These are phyloP conservation scores for Lasiodiplodia citricola DNA, from an alignment of 2,329 filamentous ascomycete species.

Conservation along the genomic window DNA sequence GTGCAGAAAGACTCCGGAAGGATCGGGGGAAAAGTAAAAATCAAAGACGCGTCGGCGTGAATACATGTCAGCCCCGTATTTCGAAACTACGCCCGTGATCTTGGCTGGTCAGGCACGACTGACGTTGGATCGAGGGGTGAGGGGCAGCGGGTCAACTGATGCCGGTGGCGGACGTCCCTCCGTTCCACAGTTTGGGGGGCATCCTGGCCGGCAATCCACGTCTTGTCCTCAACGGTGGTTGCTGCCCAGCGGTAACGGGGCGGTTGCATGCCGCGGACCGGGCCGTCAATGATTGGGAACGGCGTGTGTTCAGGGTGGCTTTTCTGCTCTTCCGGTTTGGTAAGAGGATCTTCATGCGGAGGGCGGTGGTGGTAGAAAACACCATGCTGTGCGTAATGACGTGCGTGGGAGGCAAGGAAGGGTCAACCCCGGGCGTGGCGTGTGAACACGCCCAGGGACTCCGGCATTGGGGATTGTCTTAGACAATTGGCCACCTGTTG, in stretches of 20 bases:
- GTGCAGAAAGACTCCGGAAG: neutral
- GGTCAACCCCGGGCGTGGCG: slow-evolving; percentile 1
- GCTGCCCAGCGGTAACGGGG: neutral
- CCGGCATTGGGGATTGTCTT: neutral
- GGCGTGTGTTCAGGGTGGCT: slow-evolving; percentile 8
- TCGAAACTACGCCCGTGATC: neutral
- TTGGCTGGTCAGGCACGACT: neutral
- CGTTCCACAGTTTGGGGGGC: neutral
- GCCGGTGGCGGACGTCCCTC: neutral
- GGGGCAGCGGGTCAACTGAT: slow-evolving; percentile 13
- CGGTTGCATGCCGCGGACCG: slow-evolving; percentile 15
- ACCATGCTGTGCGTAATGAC: slow-evolving; percentile 15
- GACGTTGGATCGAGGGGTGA: neutral
- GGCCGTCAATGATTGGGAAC: neutral
- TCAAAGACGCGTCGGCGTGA: neutral
- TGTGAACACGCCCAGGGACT: slow-evolving; percentile 16
- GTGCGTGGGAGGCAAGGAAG: slow-evolving; percentile 18
- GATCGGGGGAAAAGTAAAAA: neutral
- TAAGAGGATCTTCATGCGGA: slow-evolving; percentile 15
- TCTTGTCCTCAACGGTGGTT: neutral
- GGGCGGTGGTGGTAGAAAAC: slow-evolving; percentile 6
- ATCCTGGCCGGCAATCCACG: slow-evolving; percentile 10
- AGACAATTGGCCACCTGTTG: neutral
- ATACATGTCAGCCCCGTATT: neutral
- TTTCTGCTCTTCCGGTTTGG: slow-evolving; percentile 2